Base-by-base conservation (phyloP, 208 protist genomes). In the Acanthamoeba lenticulata region DNA sequence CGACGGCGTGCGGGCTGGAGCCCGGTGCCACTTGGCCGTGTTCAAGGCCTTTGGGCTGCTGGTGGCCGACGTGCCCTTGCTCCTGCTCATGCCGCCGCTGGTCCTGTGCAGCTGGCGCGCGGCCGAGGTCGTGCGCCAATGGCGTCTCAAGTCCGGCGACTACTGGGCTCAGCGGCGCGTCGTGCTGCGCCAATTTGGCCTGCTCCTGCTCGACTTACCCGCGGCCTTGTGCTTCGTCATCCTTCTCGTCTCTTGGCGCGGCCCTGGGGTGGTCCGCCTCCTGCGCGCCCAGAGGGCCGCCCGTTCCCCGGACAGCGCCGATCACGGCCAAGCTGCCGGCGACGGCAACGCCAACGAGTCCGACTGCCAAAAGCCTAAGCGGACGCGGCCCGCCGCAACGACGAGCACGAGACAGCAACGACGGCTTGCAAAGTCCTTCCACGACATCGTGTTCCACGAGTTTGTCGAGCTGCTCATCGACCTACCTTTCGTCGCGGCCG, bases 61-160 rank as follows among this genome's bases (percentile, higher is more conserved):
- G 44, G 24, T 90, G 11, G 65, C 65, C 81, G 81, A 90, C 34
- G 13, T 90, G 81, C 81, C 81, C 52, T 90, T 90, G 27, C 17
- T 90, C 29, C 47, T 90, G 7, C 52, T 90, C 7, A 17, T 83
- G 27, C 38, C 49, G 11, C 72, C 72, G 34, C 72, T 83, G 15
- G 17, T 83, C 34, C 21, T 83, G 21, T 83, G 34, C 27, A 38
- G 72, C 42, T 83, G 72, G 72, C 72, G 72, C 42, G 72, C n/a
- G 1, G 27, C 21, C 0, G 72, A 4, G 15, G 38, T 83, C 21
- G 13, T 83, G 34, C 72, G 40, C 4, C 38, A 49, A 38, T 83
- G 72, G 72, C 7, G 42, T 21, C 38, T n/a, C n/a, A n/a, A 6
- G 13, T 49, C 72, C 27, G 72, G 49, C 19, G 72, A 83, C 72